Conservation (phyloP, 345 rosid species). For the Boechera stricta region DNA sequence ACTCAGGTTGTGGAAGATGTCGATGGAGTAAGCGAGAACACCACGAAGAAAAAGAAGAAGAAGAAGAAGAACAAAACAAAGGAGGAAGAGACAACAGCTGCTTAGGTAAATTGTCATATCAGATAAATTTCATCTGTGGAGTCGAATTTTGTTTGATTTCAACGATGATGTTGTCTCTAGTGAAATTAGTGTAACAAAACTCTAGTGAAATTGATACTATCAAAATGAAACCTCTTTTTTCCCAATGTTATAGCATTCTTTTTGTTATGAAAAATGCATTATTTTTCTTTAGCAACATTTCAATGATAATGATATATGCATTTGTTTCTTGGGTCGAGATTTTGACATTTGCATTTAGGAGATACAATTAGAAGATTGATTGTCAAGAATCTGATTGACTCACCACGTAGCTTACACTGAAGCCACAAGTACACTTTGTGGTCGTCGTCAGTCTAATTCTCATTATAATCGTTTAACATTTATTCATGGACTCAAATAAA, state of each 20-base stretch:
- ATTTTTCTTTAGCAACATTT: background rate
- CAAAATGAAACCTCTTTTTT: background rate
- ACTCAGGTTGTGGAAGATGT: constrained; percentile 30
- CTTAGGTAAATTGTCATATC: background rate
- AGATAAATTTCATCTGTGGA: too few species aligned
- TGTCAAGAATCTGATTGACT: constrained; percentile 27
- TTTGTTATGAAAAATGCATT: background rate
- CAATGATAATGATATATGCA: constrained; percentile 11
- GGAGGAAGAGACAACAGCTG: constrained; percentile 5
- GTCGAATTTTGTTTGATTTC: too few species aligned
- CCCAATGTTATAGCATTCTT: too few species aligned
- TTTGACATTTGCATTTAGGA: constrained; percentile 14
- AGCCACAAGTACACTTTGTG: constrained; percentile 39
- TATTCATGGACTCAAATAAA: constrained; percentile 34
- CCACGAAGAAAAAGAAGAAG: constrained; percentile 15
- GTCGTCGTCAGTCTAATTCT: constrained; percentile 16
- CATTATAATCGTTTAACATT: background rate
- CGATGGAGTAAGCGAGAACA: background rate
- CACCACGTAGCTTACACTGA: constrained; percentile 35
- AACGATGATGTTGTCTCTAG: too few species aligned
- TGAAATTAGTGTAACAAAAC: too few species aligned
- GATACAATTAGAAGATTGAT: constrained; percentile 21
- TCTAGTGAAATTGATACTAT: background rate
- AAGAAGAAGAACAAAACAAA: background rate
- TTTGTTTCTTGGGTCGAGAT: constrained; percentile 5